These are phyloP conservation scores for Ustilago loliicola DNA, from an alignment of 1,284 basidiomycete species.

Conservation along the genomic window DNA sequence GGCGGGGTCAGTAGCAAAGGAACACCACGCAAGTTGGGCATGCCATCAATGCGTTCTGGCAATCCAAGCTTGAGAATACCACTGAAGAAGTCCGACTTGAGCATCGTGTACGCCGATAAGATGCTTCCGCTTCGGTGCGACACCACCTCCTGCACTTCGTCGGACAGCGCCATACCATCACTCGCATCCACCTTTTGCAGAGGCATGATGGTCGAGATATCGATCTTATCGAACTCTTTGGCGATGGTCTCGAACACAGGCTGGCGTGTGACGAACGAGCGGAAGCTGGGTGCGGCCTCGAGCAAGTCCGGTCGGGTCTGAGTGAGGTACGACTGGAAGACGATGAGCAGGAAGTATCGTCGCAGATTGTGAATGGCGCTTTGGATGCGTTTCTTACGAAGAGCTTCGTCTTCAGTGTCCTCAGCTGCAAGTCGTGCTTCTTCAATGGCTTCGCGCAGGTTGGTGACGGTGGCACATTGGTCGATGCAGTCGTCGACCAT, in stretches of 20 bases:
- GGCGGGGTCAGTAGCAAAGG: slow-evolving; percentile 53
- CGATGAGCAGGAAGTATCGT: slow-evolving; percentile 86
- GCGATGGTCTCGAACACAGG: slow-evolving; percentile 94
- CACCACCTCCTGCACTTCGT: slow-evolving; percentile 74
- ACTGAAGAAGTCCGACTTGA: slow-evolving; percentile 95
- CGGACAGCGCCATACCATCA: slow-evolving; percentile 80
- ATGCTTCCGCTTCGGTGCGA: slow-evolving; percentile 87
- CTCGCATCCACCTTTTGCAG: slow-evolving; percentile 75
- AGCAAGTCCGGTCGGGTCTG: slow-evolving; percentile 80
- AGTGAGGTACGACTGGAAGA: slow-evolving; percentile 94
- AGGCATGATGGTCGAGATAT: slow-evolving; percentile 84
- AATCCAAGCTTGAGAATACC: slow-evolving; percentile 65
- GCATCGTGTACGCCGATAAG: slow-evolving; percentile 89
- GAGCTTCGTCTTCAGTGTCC: slow-evolving; percentile 81
- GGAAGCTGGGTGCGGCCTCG: slow-evolving; percentile 59
- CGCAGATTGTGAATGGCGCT: slow-evolving; percentile 58
- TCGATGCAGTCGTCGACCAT: slow-evolving; percentile 93
- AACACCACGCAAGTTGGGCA: slow-evolving; percentile 68
- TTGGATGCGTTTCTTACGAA: slow-evolving; percentile 76
- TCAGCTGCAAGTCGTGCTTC: slow-evolving; percentile 81
- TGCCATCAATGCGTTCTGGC: slow-evolving; percentile 65
- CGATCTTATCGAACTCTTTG: slow-evolving; percentile 86
- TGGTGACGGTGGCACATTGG: slow-evolving; percentile 82
- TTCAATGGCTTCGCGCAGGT: slow-evolving; percentile 89
- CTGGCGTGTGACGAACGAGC: slow-evolving; percentile 62